A percentile compares a stretch with the other conserved stretches of the same genome.
These are phyloP conservation scores for Arthroderma sp. DNA, from an alignment of 2,329 filamentous ascomycete genomes.

Conservation along the genomic window DNA sequence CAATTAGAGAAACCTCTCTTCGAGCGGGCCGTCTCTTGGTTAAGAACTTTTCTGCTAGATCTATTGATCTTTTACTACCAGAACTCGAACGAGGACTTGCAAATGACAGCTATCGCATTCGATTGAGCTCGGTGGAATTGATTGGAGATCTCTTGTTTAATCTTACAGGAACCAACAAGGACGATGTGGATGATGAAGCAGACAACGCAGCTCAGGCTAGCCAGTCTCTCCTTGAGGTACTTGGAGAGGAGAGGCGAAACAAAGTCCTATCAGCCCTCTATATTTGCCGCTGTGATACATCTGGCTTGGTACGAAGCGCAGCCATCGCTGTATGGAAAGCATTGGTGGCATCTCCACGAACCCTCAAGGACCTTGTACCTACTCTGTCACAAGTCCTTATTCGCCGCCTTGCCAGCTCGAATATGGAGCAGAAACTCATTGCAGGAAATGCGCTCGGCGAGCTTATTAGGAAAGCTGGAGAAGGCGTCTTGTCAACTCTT, in stretches of 20 bases:
- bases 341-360: slow-evolving; percentile 78
- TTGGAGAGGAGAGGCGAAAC: slow-evolving; percentile 92
- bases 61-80: slow-evolving; percentile 84
- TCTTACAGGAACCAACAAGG: slow-evolving; percentile 79
- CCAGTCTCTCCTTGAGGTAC: slow-evolving; percentile 80
- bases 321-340: slow-evolving; percentile 95
- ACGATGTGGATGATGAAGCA: slow-evolving; percentile 61
- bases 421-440: slow-evolving; percentile 98
- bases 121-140: slow-evolving; percentile 93
- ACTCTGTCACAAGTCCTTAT: slow-evolving; percentile 93
- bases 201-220: slow-evolving; percentile 71
- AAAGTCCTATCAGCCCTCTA: slow-evolving; percentile 95
- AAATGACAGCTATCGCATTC: slow-evolving; percentile 95
- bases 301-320: slow-evolving; percentile 74
- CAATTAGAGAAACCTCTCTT: slow-evolving; percentile 91
- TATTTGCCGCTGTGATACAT: slow-evolving; percentile 94
- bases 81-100: slow-evolving; percentile 91
- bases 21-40: slow-evolving; percentile 86
- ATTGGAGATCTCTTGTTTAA: slow-evolving; percentile 97
- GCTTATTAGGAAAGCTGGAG: slow-evolving; percentile 90
- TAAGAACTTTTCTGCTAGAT: slow-evolving; percentile 93
- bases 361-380: slow-evolving; percentile 86
- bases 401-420: slow-evolving; percentile 80
- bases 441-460: slow-evolving; percentile 94
- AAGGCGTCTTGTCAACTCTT: slow-evolving; percentile 75